Conservation (phyloP, 2,329 filamentous ascomycete species). For the Fusarium sp. region DNA sequence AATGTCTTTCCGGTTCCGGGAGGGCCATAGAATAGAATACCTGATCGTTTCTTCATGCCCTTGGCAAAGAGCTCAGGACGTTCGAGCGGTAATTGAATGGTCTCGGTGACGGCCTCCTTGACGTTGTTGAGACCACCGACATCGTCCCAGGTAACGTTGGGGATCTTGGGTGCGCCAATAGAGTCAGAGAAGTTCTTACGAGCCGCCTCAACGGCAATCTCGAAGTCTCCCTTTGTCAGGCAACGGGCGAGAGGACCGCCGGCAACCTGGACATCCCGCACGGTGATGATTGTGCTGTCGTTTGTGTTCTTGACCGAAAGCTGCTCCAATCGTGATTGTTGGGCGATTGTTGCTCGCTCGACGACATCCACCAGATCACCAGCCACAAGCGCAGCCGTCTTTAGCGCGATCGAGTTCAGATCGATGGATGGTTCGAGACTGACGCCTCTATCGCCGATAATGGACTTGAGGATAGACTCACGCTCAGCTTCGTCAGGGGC, state of each 20-base stretch:
- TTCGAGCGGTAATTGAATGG: slow-evolving; percentile 91
- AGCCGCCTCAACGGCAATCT: slow-evolving; percentile 91
- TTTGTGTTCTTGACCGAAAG: slow-evolving; percentile 64
- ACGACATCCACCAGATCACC: slow-evolving; percentile 95
- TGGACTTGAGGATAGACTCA: slow-evolving; percentile 83
- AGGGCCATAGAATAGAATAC: slow-evolving; percentile 90
- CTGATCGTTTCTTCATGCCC: slow-evolving; percentile 97
- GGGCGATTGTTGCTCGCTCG: slow-evolving; percentile 83
- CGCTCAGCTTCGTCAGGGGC: slow-evolving; percentile 93
- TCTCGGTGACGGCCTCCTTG: slow-evolving; percentile 97
- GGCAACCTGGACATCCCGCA: slow-evolving; percentile 86
- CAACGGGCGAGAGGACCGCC: slow-evolving; percentile 82
- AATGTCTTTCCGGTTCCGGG: slow-evolving; percentile 92
- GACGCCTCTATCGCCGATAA: slow-evolving; percentile 79
- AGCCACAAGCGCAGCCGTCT: slow-evolving; percentile 94
- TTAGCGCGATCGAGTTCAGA: slow-evolving; percentile 84
- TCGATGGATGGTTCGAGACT: slow-evolving; percentile 86
- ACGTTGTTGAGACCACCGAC: slow-evolving; percentile 93
- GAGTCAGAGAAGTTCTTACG: slow-evolving; percentile 98
- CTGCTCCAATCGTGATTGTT: slow-evolving; percentile 76
- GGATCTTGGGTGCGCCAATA: slow-evolving; percentile 97
- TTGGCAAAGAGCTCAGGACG: slow-evolving; percentile 94
- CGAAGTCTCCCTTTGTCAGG: slow-evolving; percentile 85
- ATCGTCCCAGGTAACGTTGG: slow-evolving; percentile 95
- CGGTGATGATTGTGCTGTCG: slow-evolving; percentile 60